A percentile compares a stretch with the other conserved stretches of the same genome.
phyloP scores from a whole-genome alignment of 2,329 filamentous ascomycete species.

The Chlorencoelia australis region DNA sequence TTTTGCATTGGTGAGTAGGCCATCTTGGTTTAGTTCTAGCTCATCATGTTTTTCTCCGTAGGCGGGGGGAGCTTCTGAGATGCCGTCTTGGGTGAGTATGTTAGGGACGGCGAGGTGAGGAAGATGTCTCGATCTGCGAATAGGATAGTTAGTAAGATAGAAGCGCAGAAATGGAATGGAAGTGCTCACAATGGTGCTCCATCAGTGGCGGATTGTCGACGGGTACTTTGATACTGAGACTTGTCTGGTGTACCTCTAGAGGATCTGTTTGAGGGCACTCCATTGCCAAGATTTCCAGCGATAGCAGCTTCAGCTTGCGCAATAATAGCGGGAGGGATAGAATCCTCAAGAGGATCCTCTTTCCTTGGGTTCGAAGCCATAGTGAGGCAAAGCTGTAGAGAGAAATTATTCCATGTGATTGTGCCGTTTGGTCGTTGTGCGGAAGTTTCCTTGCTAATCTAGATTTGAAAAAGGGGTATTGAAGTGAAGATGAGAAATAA shows the following conservation, averaged over 20 bases:
- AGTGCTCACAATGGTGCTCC: not conserved
- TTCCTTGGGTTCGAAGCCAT: no score
- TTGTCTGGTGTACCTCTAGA: constrained; percentile 8
- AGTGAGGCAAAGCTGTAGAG: no score
- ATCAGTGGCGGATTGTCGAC: not conserved
- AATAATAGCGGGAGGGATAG: constrained; percentile 19
- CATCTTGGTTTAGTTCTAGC: constrained; percentile 50
- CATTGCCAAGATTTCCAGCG: constrained; percentile 18
- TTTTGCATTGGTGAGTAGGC: constrained; percentile 51
- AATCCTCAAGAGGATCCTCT: constrained; percentile 4
- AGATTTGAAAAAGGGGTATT: no score
- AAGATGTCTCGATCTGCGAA: not conserved
- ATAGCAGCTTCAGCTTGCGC: constrained; percentile 27
- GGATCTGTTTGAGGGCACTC: constrained; percentile 2
- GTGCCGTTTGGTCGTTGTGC: no score
- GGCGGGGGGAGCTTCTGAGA: constrained; percentile 35
- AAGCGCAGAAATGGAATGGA: no score
- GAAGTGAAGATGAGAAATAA: no score
- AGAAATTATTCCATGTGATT: no score
- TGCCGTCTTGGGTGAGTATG: constrained; percentile 8
- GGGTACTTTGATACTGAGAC: constrained; percentile 5
- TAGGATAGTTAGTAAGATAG: no score
- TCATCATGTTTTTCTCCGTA: constrained; percentile 49
- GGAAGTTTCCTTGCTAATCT: no score
- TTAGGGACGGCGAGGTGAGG: constrained; percentile 15